Conservation (phyloP, 1,139 yeast genomes). For the Candida albicans region DNA sequence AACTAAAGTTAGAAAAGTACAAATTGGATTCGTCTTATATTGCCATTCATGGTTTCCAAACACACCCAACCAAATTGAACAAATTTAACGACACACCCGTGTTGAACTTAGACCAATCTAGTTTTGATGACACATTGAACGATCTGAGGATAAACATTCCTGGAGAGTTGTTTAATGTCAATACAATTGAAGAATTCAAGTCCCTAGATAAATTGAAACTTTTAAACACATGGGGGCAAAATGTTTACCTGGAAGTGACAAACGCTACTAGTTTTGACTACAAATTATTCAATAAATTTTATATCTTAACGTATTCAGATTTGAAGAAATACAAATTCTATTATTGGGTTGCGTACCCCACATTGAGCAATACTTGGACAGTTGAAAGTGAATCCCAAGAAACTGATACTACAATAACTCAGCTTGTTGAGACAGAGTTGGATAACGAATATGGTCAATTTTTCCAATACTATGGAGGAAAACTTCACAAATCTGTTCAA, state of each 20-base stretch:
- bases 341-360: slow-evolving; percentile 89
- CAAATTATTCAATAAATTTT: slow-evolving; percentile 40
- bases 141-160: slow-evolving; percentile 15
- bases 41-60: slow-evolving; percentile 38
- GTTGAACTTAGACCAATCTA: slow-evolving; percentile 38
- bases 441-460: slow-evolving; percentile 13
- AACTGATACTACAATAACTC: neutral
- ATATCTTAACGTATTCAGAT: slow-evolving; percentile 75
- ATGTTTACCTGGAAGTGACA: slow-evolving; percentile 19
- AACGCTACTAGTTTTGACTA: slow-evolving; percentile 13
- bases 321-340: slow-evolving; percentile 82
- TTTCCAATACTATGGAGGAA: slow-evolving; percentile 14
- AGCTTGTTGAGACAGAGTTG: slow-evolving; percentile 4
- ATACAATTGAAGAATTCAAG: slow-evolving; percentile 86
- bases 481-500: slow-evolving; percentile 7
- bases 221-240: slow-evolving; percentile 46
- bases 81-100: slow-evolving; percentile 45
- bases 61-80: slow-evolving; percentile 31
- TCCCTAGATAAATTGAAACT: slow-evolving; percentile 58
- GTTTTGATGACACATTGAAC: slow-evolving; percentile 35
- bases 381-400: slow-evolving; percentile 7
- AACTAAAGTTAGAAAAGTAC: slow-evolving; percentile 63
- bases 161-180: slow-evolving; percentile 55
- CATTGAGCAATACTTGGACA: slow-evolving; percentile 50
- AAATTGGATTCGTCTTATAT: slow-evolving; percentile 56